Conservation (phyloP, 1,284 basidiomycete genomes). For the Ganoderma boninense region DNA sequence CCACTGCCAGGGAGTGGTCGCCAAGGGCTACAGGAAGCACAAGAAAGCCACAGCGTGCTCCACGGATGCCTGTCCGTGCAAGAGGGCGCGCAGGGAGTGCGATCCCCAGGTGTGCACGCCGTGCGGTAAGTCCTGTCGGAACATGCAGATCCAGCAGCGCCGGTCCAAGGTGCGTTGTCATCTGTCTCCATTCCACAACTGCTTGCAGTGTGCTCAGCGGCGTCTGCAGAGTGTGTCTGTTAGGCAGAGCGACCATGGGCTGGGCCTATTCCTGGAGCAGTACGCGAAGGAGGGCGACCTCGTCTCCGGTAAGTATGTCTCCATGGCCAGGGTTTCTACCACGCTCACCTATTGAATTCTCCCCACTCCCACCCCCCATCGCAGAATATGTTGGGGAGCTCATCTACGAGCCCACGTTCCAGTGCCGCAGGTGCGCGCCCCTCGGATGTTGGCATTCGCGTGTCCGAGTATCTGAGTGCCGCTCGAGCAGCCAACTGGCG, state of each 20-base stretch:
- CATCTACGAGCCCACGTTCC: conserved; percentile 50
- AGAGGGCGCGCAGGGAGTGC: conserved; percentile 52
- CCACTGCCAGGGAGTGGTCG: conserved; percentile 38
- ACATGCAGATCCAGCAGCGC: conserved; percentile 53
- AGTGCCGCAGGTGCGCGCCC: conserved; percentile 42
- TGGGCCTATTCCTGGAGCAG: conserved; percentile 61
- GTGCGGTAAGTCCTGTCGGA: conserved; percentile 50
- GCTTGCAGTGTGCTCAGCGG: too few species aligned
- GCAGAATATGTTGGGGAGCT: conserved; percentile 70
- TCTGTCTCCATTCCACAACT: neutral
- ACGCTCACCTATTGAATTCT: neutral
- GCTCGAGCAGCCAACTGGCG: conserved; percentile 35
- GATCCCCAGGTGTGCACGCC: conserved; percentile 55
- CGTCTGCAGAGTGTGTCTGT: conserved; percentile 41
- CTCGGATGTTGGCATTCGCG: too few species aligned
- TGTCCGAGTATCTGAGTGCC: too few species aligned
- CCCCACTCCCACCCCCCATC: too few species aligned
- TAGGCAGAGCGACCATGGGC: conserved; percentile 50
- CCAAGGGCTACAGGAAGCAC: conserved; percentile 24
- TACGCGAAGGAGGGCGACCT: conserved; percentile 48
- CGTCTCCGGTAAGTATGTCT: conserved; percentile 59
- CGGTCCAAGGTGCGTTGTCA: conserved; percentile 46
- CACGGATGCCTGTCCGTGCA: conserved; percentile 55
- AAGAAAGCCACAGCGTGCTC: conserved; percentile 32
- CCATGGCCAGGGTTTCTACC: neutral